phyloP scores from a whole-genome alignment of 805 yeast genomes.

The Candida boleticola region DNA sequence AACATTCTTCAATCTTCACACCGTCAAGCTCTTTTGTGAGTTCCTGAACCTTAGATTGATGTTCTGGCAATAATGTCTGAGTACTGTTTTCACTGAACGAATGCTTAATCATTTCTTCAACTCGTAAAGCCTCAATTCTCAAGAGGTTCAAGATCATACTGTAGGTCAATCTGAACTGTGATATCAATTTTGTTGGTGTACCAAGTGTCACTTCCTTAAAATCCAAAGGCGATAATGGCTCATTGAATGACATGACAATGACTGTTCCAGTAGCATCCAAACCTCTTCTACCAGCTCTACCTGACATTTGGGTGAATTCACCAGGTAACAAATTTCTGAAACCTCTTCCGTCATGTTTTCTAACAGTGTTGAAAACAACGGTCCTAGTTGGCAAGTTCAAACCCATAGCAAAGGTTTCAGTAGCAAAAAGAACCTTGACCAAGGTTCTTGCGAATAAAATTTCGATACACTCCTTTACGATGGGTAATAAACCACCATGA shows the following conservation, averaged over 20 bases:
- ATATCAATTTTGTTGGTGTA: conserved; percentile 80
- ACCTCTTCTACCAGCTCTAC: conserved; percentile 98
- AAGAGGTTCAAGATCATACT: conserved; percentile 90
- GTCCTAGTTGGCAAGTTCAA: conserved; percentile 95
- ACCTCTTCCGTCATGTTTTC: conserved; percentile 88
- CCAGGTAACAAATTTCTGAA: conserved; percentile 88
- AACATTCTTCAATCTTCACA: conserved; percentile 35
- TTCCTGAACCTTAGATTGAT: conserved; percentile 60
- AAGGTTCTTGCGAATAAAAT: conserved; percentile 83
- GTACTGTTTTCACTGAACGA: conserved; percentile 90
- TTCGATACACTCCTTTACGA: conserved; percentile 90
- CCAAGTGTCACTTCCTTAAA: conserved; percentile 86
- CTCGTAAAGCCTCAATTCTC: conserved; percentile 89
- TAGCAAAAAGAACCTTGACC: conserved; percentile 89
- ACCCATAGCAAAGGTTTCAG: conserved; percentile 99
- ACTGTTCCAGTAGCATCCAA: conserved; percentile 92
- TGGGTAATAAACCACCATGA: conserved; percentile 91
- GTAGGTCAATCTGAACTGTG: conserved; percentile 92
- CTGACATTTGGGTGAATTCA: conserved; percentile 98
- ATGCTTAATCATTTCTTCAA: conserved; percentile 97
- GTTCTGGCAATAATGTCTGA: conserved; percentile 83
- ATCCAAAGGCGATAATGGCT: conserved; percentile 53
- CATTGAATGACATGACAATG: conserved; percentile 79
- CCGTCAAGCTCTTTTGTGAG: conserved; percentile 46
- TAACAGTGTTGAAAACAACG: conserved; percentile 79